A percentile compares a stretch with the other conserved stretches of the same genome.
Evolutionary conservation across 768 basidiomycete genomes (phyloP).

Genomic region (Boletellus ananas): DNA sequence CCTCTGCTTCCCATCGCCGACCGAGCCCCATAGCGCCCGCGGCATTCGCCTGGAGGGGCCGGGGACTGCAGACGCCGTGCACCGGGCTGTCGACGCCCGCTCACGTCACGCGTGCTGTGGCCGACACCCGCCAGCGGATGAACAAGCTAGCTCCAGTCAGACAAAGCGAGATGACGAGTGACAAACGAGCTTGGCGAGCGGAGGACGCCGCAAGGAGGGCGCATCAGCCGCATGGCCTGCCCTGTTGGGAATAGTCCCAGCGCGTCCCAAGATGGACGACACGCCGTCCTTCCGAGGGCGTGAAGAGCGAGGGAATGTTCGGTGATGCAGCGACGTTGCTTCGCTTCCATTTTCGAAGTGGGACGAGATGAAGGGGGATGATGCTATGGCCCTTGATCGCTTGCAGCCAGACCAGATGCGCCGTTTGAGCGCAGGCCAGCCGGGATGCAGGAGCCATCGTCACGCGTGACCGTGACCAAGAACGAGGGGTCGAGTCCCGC

Average conservation of each 20-base stretch:
- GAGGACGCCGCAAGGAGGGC: conserved; percentile 29
- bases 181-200: conserved; percentile 10
- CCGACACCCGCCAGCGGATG: conserved; percentile 1
- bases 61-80: too few relatives aligned
- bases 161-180: conserved; percentile 15
- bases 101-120: conserved; percentile 14
- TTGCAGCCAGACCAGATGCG: conserved; percentile 16
- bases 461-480: conserved; percentile 19
- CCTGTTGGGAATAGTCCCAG: conserved; percentile 12
- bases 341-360: conserved; percentile 33
- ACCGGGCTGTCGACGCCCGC: too few relatives aligned
- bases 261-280: conserved; percentile 14
- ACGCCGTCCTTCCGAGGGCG: neutral
- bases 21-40: conserved; percentile 18
- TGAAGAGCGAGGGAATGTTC: conserved; percentile 22
- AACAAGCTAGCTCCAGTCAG: conserved; percentile 9
- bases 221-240: conserved; percentile 32
- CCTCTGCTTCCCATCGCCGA: conserved; percentile 4
- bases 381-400: conserved; percentile 31
- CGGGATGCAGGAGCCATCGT: neutral
- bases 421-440: conserved; percentile 25
- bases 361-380: conserved; percentile 27
- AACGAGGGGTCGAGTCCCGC: too few relatives aligned
- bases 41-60: conserved; percentile 12
- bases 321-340: conserved; percentile 13